These are phyloP conservation scores for Trypanosoma avium DNA, from an alignment of 208 protist genomes.

Conservation along the genomic window DNA sequence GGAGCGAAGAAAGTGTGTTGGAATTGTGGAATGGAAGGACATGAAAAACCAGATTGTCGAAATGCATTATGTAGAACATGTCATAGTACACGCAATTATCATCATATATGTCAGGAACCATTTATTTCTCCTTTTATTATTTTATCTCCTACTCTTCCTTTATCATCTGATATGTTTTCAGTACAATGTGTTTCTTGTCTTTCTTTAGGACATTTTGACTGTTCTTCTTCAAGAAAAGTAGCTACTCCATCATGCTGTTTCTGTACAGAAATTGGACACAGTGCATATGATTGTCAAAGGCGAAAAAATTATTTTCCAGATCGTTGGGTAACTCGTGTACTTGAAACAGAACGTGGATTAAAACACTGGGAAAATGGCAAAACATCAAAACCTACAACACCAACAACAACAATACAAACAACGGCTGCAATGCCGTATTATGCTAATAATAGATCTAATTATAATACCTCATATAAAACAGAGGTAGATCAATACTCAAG, in stretches of 20 bases:
- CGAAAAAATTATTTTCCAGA: conserved; percentile 47
- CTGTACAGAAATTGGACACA: conserved; percentile 67
- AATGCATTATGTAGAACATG: conserved; percentile 74
- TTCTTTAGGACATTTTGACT: conserved; percentile 70
- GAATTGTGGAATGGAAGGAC: conserved; percentile 72
- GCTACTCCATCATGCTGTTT: conserved; percentile 46
- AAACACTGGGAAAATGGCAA: neutral
- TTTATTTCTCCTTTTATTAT: conserved; percentile 55
- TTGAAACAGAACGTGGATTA: neutral
- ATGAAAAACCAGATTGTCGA: conserved; percentile 82
- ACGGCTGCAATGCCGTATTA: too few relatives aligned
- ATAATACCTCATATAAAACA: too few relatives aligned
- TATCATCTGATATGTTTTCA: conserved; percentile 36
- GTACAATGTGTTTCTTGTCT: conserved; percentile 67
- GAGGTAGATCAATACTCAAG: neutral
- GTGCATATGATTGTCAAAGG: conserved; percentile 55
- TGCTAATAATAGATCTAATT: too few relatives aligned
- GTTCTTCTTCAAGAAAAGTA: conserved; percentile 13
- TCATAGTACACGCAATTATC: conserved; percentile 38
- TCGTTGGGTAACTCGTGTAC: conserved; percentile 39
- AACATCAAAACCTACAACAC: too few relatives aligned
- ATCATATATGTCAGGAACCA: conserved; percentile 36
- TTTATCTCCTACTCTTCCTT: conserved; percentile 23
- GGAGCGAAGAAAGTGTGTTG: conserved; percentile 71
- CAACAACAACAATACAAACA: too few relatives aligned